Evolutionary conservation across 805 yeast species (phyloP).

Genomic region (Maudiozyma saulgeensis): DNA sequence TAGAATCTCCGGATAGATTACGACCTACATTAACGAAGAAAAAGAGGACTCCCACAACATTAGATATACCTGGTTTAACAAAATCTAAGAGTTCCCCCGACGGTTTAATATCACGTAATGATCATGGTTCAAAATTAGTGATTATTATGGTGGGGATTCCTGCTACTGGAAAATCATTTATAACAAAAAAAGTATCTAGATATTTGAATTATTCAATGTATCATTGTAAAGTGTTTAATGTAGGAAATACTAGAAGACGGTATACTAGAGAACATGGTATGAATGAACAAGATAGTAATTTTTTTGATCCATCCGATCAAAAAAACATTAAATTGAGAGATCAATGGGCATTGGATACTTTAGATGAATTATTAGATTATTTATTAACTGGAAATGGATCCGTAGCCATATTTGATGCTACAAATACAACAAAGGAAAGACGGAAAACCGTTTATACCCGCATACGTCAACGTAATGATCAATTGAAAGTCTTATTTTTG

Average conservation of each 20-base stretch:
- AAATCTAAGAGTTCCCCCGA: slow-evolving; percentile 72
- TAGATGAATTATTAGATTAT: slow-evolving; percentile 74
- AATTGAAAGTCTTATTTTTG: slow-evolving; percentile 68
- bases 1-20: background rate
- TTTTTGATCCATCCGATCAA: slow-evolving; percentile 73
- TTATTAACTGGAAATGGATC: slow-evolving; percentile 73
- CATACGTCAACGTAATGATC: slow-evolving; percentile 47
- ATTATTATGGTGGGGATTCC: slow-evolving; percentile 96
- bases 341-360: slow-evolving; percentile 93
- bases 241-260: slow-evolving; percentile 85
- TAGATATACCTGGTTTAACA: slow-evolving; percentile 89
- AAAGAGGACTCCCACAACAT: slow-evolving; percentile 61
- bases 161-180: slow-evolving; percentile 89
- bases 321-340: slow-evolving; percentile 62
- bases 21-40: slow-evolving; percentile 1
- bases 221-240: slow-evolving; percentile 83
- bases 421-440: slow-evolving; percentile 63
- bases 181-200: slow-evolving; percentile 82
- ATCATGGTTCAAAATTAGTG: slow-evolving; percentile 74
- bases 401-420: slow-evolving; percentile 86
- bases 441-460: slow-evolving; percentile 47
- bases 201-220: slow-evolving; percentile 92
- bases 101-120: slow-evolving; percentile 51
- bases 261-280: slow-evolving; percentile 36
- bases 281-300: slow-evolving; percentile 63